Evolutionary conservation across 805 yeast species (phyloP).

Genomic region (Saturnispora dispora): DNA sequence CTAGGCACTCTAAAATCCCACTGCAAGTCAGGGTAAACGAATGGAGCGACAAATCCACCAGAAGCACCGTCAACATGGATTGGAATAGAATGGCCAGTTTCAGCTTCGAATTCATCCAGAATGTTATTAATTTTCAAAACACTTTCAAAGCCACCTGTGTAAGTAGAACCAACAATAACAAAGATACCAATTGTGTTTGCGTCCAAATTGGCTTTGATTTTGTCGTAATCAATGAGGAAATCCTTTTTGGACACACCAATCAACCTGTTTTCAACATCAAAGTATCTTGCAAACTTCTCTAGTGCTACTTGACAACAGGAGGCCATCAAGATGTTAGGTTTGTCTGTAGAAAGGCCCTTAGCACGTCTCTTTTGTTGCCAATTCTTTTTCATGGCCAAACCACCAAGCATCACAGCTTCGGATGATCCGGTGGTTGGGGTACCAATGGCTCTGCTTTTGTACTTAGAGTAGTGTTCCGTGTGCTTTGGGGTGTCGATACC

Average conservation of each 20-base stretch:
- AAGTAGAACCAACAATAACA: constrained; percentile 85
- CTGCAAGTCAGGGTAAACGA: constrained; percentile 58
- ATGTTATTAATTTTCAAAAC: constrained; percentile 52
- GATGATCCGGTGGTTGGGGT: constrained; percentile 92
- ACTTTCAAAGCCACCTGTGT: constrained; percentile 86
- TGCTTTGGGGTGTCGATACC: constrained; percentile 14
- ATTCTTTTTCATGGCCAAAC: constrained; percentile 80
- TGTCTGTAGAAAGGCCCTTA: constrained; percentile 47
- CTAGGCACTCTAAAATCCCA: constrained; percentile 81
- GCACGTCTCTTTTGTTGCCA: constrained; percentile 68
- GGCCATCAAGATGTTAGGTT: constrained; percentile 87
- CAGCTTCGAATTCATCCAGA: constrained; percentile 60
- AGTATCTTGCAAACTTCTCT: constrained; percentile 89
- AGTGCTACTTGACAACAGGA: constrained; percentile 89
- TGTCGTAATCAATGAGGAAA: constrained; percentile 53
- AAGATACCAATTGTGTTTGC: constrained; percentile 90
- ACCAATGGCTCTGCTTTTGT: constrained; percentile 48
- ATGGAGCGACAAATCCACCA: constrained; percentile 86
- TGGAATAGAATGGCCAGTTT: constrained; percentile 60
- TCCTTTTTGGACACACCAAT: constrained; percentile 57
- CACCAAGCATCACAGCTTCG: constrained; percentile 91
- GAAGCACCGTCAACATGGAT: constrained; percentile 93
- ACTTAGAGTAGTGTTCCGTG: constrained; percentile 2
- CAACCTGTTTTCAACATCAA: constrained; percentile 80
- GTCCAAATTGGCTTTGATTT: constrained; percentile 59